These are phyloP conservation scores for Macrocybe sp. DNA, from an alignment of 1,284 basidiomycete genomes.

Conservation along the genomic window DNA sequence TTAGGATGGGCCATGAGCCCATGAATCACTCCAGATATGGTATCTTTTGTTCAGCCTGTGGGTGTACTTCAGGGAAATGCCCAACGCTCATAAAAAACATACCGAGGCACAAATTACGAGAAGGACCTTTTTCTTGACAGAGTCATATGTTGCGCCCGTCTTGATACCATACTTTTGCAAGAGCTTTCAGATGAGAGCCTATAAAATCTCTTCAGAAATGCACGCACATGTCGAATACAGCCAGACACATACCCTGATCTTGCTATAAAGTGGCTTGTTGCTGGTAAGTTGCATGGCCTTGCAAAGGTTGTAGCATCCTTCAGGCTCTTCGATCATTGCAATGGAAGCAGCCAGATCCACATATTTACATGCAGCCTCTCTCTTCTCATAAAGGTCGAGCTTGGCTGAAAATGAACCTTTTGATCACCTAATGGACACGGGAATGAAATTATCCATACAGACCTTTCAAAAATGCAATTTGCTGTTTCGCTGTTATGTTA, in stretches of 20 bases:
- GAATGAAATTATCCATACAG: no score
- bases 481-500: no score
- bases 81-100: background rate
- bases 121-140: background rate
- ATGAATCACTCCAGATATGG: background rate
- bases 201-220: background rate
- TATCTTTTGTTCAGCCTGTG: background rate
- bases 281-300: background rate
- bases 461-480: no score
- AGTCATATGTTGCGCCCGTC: background rate
- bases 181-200: background rate
- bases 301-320: background rate
- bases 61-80: background rate
- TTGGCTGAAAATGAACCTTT: no score
- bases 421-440: no score
- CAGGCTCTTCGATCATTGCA: no score
- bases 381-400: no score
- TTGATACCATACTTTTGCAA: background rate
- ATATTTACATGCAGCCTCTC: no score
- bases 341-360: no score
- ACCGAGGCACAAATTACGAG: background rate
- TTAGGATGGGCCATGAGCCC: background rate
- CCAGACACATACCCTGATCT: background rate
- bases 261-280: background rate
- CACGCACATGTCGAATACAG: background rate